Percentiles rank a stretch among this genome's conserved stretches.
Evolutionary conservation across 83 land plant genomes (phyloP).

Genomic region (Isoetes engelmannii): DNA sequence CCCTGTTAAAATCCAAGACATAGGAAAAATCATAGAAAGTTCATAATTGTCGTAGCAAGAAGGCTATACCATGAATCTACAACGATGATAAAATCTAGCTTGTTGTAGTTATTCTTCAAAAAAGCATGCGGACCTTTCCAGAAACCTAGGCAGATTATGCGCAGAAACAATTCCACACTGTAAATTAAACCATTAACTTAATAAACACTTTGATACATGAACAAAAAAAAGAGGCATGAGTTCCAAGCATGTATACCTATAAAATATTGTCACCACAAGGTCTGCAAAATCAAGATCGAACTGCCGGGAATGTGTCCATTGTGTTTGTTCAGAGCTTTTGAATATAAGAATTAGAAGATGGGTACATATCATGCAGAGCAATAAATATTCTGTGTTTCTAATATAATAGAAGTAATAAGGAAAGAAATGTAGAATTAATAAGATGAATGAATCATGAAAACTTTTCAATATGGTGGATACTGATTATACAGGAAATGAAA

Average conservation of each 20-base stretch:
- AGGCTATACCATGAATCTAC: conserved; percentile 27
- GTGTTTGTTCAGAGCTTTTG: background rate
- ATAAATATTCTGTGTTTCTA: conserved; percentile 24
- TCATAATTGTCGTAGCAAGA: background rate
- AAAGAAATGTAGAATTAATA: background rate
- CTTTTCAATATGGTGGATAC: conserved; percentile 14
- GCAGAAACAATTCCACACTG: conserved; percentile 20
- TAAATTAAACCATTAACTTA: background rate
- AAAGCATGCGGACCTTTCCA: conserved; percentile 19
- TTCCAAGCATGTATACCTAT: conserved; percentile 17
- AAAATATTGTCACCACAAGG: conserved; percentile 13
- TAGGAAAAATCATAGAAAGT: background rate
- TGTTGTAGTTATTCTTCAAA: conserved; percentile 24
- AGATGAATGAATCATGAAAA: background rate
- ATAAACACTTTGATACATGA: background rate
- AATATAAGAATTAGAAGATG: conserved; percentile 22
- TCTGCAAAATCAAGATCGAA: conserved; percentile 8
- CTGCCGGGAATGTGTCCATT: background rate
- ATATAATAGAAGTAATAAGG: background rate
- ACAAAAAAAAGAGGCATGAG: background rate
- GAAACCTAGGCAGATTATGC: conserved; percentile 18
- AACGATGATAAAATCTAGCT: conserved; percentile 26
- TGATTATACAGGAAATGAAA: conserved; percentile 17
- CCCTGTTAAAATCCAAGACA: conserved; percentile 6
- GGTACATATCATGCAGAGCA: conserved; percentile 3